Percentiles rank a stretch among this genome's conserved stretches.
Conservation (phyloP, 2,329 filamentous ascomycete genomes). For the Fusarium fracticaudum region DNA sequence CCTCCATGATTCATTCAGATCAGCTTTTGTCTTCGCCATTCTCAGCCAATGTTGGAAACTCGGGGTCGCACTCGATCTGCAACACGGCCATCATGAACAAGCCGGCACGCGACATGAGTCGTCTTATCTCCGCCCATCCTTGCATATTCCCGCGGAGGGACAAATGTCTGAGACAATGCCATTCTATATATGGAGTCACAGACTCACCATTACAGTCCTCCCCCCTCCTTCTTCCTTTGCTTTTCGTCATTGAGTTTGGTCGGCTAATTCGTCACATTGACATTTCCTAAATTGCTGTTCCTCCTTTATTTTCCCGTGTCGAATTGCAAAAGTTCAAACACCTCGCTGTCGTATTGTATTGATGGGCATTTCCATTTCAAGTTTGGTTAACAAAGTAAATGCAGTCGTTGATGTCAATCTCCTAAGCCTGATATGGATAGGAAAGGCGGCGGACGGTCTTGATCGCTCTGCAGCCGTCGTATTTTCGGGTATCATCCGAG, state of each 20-base stretch:
- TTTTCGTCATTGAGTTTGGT: background rate
- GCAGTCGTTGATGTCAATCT: conserved; percentile 9
- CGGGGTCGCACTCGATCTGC: background rate
- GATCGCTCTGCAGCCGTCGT: background rate
- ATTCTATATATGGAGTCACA: conserved; percentile 17
- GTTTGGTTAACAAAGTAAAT: conserved; percentile 29
- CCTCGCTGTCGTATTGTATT: conserved; percentile 24
- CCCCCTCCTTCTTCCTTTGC: background rate
- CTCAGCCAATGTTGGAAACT: background rate
- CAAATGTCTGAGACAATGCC: conserved; percentile 5
- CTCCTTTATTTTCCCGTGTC: background rate
- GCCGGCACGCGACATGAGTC: background rate
- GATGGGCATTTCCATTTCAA: conserved; percentile 6
- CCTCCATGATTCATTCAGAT: conserved; percentile 1
- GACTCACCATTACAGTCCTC: conserved; percentile 14
- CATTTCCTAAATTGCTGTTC: background rate
- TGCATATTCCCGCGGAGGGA: conserved; percentile 4
- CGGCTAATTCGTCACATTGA: background rate
- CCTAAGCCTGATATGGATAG: background rate
- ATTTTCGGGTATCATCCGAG: background rate
- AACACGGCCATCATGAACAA: background rate
- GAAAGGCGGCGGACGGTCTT: background rate
- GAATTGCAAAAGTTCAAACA: conserved; percentile 19
- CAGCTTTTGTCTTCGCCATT: background rate
- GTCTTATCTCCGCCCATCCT: conserved; percentile 2